Base-by-base conservation (phyloP, 1,284 basidiomycete genomes). In the Baeospora myosura region DNA sequence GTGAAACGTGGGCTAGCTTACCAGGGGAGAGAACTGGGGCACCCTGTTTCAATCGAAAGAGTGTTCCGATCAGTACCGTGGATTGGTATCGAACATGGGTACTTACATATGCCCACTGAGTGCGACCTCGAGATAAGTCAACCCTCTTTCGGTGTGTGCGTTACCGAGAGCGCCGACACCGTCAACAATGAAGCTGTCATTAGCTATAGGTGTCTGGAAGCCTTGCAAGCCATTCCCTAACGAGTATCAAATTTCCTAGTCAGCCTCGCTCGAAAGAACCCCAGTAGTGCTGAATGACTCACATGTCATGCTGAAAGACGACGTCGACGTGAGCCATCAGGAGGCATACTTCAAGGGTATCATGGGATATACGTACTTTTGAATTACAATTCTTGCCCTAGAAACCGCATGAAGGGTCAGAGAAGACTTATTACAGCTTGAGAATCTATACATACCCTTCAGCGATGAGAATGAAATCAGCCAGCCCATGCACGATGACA, bases 21-120 rank as follows among this genome's bases (percentile, higher is more conserved):
- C 81, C 52, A 64, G 54, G 3, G 84, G 84, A 11, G 76, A 72
- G 54, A 73, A 83, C 58, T 80, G 76, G 1, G 82, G 81, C 4
- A 85, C 56, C 76, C 77, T 79, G 47, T 16, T 28, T 14, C 20
- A 32, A 34, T 2, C n/a, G 37, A 22, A 16, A 17, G 14, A 30
- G 25, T 17, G 38, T 36, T 14, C 34, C 38, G 14, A 39, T 45
- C 29, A 37, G 41, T 44, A 32, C 25, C 23, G 16, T 8, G 22
- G 14, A 20, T 17, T 12, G 17, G 30, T 7, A 22, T 2, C 4
- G 34, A 23, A 35, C 29, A 33, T 20, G 16, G 41, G 18, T 7
- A 65, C 75, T 44, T 50, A 79, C 82, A 85, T 85, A 52, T 86
- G 82, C 26, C 82, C 83, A 50, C 76, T 78, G 11, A 83, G 66